Percentiles rank a stretch among this genome's conserved stretches.
Conservation (phyloP, 2,329 filamentous ascomycete genomes). For the Phialophora macrospora region DNA sequence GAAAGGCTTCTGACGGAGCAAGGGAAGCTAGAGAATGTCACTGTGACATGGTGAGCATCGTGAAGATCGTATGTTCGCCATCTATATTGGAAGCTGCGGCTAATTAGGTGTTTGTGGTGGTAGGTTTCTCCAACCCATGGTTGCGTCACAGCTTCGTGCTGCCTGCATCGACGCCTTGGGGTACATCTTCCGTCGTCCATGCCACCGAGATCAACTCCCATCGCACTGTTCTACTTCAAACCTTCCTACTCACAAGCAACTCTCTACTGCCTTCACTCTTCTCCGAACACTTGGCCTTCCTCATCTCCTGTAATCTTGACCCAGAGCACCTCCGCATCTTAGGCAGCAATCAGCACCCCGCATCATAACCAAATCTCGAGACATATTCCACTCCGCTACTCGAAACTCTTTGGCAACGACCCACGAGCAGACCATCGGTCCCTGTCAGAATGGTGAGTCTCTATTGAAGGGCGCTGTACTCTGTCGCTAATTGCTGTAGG, state of each 20-base stretch:
- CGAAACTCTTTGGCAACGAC: neutral
- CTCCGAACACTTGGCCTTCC: neutral
- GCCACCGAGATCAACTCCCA: neutral
- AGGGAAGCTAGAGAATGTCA: slow-evolving; percentile 1
- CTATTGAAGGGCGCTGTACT: neutral
- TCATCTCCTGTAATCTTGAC: neutral
- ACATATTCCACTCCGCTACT: neutral
- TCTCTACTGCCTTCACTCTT: neutral
- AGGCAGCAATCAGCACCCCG: neutral
- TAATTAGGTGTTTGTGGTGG: neutral
- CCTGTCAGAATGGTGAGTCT: slow-evolving; percentile 24
- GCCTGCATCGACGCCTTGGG: slow-evolving; percentile 12
- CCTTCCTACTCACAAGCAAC: neutral
- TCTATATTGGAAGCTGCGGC: neutral
- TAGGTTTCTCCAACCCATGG: slow-evolving; percentile 5
- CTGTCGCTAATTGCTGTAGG: slow-evolving; percentile 41
- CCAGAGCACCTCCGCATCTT: neutral
- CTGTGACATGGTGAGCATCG: neutral
- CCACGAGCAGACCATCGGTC: neutral
- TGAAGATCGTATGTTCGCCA: neutral
- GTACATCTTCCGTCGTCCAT: neutral
- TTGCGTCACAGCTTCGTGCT: slow-evolving; percentile 16
- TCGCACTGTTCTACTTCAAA: neutral
- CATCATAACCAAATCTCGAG: neutral
- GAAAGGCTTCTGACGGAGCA: neutral